A percentile compares a stretch with the other conserved stretches of the same genome.
phyloP scores from a whole-genome alignment of 2,329 filamentous ascomycete genomes.

The Microsporum audouinii region DNA sequence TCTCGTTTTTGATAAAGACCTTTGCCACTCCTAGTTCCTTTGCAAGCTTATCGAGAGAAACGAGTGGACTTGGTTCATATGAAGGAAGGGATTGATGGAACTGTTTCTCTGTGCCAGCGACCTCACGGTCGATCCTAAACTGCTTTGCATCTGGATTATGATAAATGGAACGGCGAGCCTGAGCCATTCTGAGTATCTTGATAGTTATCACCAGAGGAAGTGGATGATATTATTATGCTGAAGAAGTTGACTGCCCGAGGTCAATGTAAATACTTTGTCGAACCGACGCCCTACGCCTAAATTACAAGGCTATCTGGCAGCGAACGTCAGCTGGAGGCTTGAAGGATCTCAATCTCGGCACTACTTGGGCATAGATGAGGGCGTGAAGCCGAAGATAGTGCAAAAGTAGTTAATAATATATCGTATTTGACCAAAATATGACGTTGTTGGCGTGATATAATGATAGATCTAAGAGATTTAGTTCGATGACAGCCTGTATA shows the following conservation, averaged over 20 bases:
- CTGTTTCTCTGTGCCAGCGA: slow-evolving; percentile 18
- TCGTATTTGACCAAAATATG: background rate
- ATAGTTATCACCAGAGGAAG: background rate
- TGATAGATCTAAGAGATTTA: background rate
- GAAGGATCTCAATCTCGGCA: background rate
- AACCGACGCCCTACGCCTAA: background rate
- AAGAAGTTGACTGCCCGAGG: background rate
- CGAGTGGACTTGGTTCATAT: slow-evolving; percentile 47
- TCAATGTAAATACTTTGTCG: background rate
- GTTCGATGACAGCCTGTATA: background rate
- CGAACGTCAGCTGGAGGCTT: background rate
- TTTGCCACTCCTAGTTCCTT: slow-evolving; percentile 44
- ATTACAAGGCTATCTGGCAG: background rate
- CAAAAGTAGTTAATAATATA: background rate
- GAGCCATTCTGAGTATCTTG: slow-evolving; percentile 1
- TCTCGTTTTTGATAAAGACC: slow-evolving; percentile 62
- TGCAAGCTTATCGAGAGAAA: slow-evolving; percentile 44
- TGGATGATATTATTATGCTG: no score
- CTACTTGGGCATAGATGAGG: background rate
- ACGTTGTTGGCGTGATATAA: background rate
- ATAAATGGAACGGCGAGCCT: slow-evolving; percentile 1
- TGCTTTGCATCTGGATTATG: slow-evolving; percentile 11
- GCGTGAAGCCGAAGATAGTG: background rate
- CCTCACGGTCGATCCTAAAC: slow-evolving; percentile 6
- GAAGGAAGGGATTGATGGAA: slow-evolving; percentile 51